Evolutionary conservation across 2,329 filamentous ascomycete species (phyloP), one percentile per base, ranked within the genome.

Genomic region (Colletotrichum sp.): DNA sequence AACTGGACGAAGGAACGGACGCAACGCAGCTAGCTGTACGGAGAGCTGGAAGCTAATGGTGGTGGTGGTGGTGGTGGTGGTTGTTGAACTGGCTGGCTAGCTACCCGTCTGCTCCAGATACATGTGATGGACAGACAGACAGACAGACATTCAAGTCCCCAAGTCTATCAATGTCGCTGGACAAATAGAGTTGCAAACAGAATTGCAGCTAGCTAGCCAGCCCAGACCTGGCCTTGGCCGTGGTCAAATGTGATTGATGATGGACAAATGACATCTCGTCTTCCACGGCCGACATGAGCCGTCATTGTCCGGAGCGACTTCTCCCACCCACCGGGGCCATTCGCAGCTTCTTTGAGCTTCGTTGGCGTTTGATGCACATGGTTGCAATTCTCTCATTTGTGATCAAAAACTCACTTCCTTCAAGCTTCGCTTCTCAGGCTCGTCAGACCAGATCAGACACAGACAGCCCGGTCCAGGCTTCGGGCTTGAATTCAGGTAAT

Each of bases 221-320:
- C 18, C 58, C 58, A 5, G 58, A 32, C 58, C 28, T 34, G 58
- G 58, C 28, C 58, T 30, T 61, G 58, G 58, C 58, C 58, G 18
- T 22, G 39, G 39, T 9, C 28, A 39, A 68, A 72, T 68, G 8
- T 75, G 73, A 75, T 15, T 75, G 73, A 75, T 72, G 73, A 75
- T 72, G 73, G 62, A 48, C 73, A 67, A 72, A 75, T 72, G 32
- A 67, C 5, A 64, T 62, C 30, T 66, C 30, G 15, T 43, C 13
- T 13, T 58, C 3, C 1, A 39, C 27, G 62, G 39, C 73, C 69
- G 72, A 66, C 36, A 62, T 10, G 28, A 75, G 69, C 69, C 69
- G 39, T 18, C 58, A 48, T n/a, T n/a, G 39, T 22, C 32, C 28
- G n/a, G 22, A 65, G 48, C 60, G 48, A 66, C 66, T 27, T n/a